Percentiles rank a stretch among this genome's conserved stretches.
Conservation (phyloP, 805 yeast species). For the Saccharomycopsis capsularis region DNA sequence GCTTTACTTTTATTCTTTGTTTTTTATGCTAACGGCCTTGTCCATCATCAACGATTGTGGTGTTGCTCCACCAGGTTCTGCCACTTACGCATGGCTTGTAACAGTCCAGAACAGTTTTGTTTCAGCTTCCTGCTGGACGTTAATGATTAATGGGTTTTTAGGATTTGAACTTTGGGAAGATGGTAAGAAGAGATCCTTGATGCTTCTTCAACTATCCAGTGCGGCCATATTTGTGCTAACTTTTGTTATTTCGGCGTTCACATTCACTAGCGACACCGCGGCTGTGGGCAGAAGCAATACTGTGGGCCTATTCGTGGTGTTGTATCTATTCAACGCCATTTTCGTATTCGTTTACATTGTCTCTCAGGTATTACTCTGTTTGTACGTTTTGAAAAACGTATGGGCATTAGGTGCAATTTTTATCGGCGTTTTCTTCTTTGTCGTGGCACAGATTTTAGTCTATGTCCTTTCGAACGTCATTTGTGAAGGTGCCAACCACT, state of each 20-base stretch:
- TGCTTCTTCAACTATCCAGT: conserved; percentile 47
- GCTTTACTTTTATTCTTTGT: conserved; percentile 60
- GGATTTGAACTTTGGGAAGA: conserved; percentile 95
- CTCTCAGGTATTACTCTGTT: conserved; percentile 62
- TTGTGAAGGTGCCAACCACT: conserved; percentile 72
- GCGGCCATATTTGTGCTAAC: conserved; percentile 52
- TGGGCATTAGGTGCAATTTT: conserved; percentile 90
- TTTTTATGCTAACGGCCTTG: conserved; percentile 50
- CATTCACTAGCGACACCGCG: conserved; percentile 52
- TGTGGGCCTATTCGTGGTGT: conserved; percentile 59
- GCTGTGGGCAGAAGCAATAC: conserved; percentile 47
- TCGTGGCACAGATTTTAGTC: conserved; percentile 69
- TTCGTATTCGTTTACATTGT: conserved; percentile 54
- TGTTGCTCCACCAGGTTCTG: conserved; percentile 79
- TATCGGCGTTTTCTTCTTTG: conserved; percentile 66
- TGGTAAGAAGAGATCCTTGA: conserved; percentile 65
- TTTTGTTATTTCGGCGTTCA: conserved; percentile 60
- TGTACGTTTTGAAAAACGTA: conserved; percentile 59
- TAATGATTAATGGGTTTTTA: conserved; percentile 67
- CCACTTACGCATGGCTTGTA: conserved; percentile 73
- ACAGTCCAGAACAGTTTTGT: conserved; percentile 71
- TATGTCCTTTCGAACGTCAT: conserved; percentile 62
- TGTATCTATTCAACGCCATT: conserved; percentile 65
- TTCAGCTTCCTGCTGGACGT: conserved; percentile 61
- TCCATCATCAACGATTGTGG: conserved; percentile 86